A percentile compares a stretch with the other conserved stretches of the same genome.
Evolutionary conservation across 495 filamentous ascomycete species (phyloP).

Genomic region (Astrothelium subdiscretum): DNA sequence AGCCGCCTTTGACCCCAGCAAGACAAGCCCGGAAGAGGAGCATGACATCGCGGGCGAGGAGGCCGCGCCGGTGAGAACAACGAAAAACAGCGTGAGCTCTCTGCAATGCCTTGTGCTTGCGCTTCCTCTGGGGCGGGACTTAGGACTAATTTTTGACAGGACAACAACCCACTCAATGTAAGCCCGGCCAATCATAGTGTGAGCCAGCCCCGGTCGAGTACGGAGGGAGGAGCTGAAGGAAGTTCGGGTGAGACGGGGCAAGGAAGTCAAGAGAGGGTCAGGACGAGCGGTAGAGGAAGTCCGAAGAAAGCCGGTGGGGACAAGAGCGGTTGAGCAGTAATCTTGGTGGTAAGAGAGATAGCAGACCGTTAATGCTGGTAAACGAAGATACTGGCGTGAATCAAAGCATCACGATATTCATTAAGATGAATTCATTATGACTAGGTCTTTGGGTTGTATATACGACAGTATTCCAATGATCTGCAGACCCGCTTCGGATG

Average conservation of each 20-base stretch:
- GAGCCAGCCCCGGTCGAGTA: conserved; percentile 34
- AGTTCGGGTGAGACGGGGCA: conserved; percentile 17
- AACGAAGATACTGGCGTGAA: no score
- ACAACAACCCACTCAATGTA: conserved; percentile 43
- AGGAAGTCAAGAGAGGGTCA: conserved; percentile 29
- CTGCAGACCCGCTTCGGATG: not conserved
- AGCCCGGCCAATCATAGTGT: conserved; percentile 50
- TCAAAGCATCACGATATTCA: no score
- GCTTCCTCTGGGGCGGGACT: not conserved
- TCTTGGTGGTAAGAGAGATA: not conserved
- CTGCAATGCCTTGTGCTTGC: not conserved
- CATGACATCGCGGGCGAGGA: conserved; percentile 28
- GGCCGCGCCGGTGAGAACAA: conserved; percentile 6
- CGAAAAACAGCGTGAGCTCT: conserved; percentile 4
- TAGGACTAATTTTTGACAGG: no score
- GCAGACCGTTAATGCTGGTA: not conserved
- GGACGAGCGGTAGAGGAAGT: conserved; percentile 36
- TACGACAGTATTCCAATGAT: not conserved
- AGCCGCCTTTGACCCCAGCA: conserved; percentile 48
- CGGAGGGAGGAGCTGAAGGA: conserved; percentile 38
- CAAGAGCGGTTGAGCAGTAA: conserved; percentile 15
- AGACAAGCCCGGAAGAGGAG: conserved; percentile 45
- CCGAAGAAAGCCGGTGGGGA: conserved; percentile 32
- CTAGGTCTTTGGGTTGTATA: no score
- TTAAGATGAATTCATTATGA: no score